Base-by-base conservation (phyloP, 805 yeast species). In the Diddensiella transvaalensis region DNA sequence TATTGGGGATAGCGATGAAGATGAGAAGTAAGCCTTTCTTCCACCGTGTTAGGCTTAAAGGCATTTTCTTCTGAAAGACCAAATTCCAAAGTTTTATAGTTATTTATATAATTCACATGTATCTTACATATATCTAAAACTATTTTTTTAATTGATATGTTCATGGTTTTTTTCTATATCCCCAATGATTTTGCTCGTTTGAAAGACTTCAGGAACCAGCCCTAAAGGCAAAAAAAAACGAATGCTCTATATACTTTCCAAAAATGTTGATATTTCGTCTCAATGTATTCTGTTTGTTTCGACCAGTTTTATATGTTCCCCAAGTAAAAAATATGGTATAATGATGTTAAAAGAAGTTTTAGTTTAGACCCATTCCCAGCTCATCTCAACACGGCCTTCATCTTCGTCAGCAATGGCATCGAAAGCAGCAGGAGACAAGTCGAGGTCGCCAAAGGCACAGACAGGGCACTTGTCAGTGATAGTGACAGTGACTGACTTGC, bases 371-470 rank as follows among this genome's bases (percentile, higher is more conserved):
- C 52, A 59, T 15, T 57, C 45, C 86, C 86, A 80, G 43, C 75
- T 62, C 57, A 80, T 72, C 21, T 70, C 64, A 53, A 81, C 72
- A 52, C 81, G 74, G 39, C 85, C 86, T 56, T 71, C 74, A 44
- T 62, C 67, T 61, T 67, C 63, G 57, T 73, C 77, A 13, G 83
- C 84, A 51, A 80, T 65, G 53, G 67, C 58, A 33, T 65, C 46
- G 60, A 81, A 80, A 3, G 85, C 85, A 48, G 76, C 60, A 5
- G 84, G 84, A n/a, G 83, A 76, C 48, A 81, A 70, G 57, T 80
- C 85, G 50, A 80, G 73, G 57, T 73, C 78, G 49, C 76, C 62
- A 44, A 64, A 59, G 22, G 62, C 53, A 59, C 85, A 81, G 21
- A 78, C 82, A 46, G 68, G 76, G 66, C 85, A 81, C 53, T 74